Evolutionary conservation across 2,329 filamentous ascomycete species (phyloP).

Genomic region (Neonectria coccinea): DNA sequence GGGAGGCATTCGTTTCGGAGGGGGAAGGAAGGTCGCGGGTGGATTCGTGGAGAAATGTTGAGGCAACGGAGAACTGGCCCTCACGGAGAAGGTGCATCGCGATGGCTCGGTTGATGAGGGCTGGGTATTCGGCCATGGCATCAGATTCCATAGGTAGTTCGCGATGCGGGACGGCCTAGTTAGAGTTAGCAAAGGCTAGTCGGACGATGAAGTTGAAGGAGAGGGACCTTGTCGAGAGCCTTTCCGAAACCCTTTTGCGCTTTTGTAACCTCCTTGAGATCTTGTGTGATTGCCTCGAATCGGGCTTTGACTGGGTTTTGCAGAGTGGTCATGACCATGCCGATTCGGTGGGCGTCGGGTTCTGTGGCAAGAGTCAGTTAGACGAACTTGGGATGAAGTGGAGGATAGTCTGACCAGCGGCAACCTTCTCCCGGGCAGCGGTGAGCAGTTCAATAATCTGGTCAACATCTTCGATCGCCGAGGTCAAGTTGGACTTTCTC

Average conservation of each 20-base stretch:
- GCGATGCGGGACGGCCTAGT: conserved; percentile 58
- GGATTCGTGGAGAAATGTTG: conserved; percentile 81
- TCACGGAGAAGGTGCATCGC: conserved; percentile 96
- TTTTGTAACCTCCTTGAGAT: conserved; percentile 85
- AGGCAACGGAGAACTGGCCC: conserved; percentile 90
- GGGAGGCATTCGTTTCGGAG: conserved; percentile 36
- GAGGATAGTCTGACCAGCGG: conserved; percentile 64
- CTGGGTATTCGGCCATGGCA: conserved; percentile 78
- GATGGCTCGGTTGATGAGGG: conserved; percentile 90
- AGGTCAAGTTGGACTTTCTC: conserved; percentile 73
- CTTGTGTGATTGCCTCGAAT: conserved; percentile 83
- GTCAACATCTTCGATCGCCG: conserved; percentile 84
- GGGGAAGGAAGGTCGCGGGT: conserved; percentile 56
- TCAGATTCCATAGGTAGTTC: conserved; percentile 84
- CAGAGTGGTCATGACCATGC: conserved; percentile 82
- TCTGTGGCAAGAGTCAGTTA: conserved; percentile 43
- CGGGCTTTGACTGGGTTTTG: conserved; percentile 86
- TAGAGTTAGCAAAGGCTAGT: conserved; percentile 32
- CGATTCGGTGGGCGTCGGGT: conserved; percentile 67
- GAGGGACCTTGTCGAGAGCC: conserved; percentile 79
- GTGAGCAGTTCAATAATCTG: conserved; percentile 82
- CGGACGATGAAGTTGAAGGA: not conserved
- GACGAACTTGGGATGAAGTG: not conserved
- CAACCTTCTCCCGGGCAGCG: conserved; percentile 78
- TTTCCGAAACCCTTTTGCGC: conserved; percentile 87